Conservation (phyloP, 2,329 filamentous ascomycete genomes). For the Parafenestella ontariensis region DNA sequence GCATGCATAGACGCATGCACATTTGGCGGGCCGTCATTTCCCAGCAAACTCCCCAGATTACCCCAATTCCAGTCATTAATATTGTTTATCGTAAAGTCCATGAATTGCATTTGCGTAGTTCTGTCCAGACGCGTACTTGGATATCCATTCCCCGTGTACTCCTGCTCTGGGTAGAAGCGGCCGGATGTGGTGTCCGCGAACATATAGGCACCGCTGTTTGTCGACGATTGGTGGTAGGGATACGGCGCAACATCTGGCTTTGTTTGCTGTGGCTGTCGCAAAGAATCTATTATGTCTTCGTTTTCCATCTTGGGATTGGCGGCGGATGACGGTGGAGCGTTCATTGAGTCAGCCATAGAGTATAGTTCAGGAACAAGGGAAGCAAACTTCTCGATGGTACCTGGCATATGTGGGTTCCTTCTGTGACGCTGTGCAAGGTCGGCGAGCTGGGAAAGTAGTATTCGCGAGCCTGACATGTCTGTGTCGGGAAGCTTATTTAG, state of each 20-base stretch:
- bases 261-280: slow-evolving; percentile 16
- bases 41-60: slow-evolving; percentile 39
- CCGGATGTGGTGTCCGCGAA: slow-evolving; percentile 33
- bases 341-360: slow-evolving; percentile 40
- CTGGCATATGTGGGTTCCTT: slow-evolving; percentile 46
- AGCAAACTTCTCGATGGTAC: slow-evolving; percentile 48
- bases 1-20: slow-evolving; percentile 10
- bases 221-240: slow-evolving; percentile 29
- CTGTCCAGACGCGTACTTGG: slow-evolving; percentile 33
- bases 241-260: slow-evolving; percentile 21
- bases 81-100: slow-evolving; percentile 47
- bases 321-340: slow-evolving; percentile 13
- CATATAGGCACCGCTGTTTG: slow-evolving; percentile 40
- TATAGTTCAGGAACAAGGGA: slow-evolving; percentile 47
- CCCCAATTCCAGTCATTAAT: slow-evolving; percentile 48
- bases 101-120: slow-evolving; percentile 42
- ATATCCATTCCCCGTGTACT: slow-evolving; percentile 21
- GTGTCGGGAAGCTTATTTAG: slow-evolving; percentile 23
- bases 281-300: slow-evolving; percentile 3
- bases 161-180: slow-evolving; percentile 31
- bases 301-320: slow-evolving; percentile 11
- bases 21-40: slow-evolving; percentile 23
- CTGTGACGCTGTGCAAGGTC: slow-evolving; percentile 41
- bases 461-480: slow-evolving; percentile 37
- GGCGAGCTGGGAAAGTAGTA: slow-evolving; percentile 45